Evolutionary conservation across 1,284 basidiomycete species (phyloP).

Genomic region (Boletus mariae): DNA sequence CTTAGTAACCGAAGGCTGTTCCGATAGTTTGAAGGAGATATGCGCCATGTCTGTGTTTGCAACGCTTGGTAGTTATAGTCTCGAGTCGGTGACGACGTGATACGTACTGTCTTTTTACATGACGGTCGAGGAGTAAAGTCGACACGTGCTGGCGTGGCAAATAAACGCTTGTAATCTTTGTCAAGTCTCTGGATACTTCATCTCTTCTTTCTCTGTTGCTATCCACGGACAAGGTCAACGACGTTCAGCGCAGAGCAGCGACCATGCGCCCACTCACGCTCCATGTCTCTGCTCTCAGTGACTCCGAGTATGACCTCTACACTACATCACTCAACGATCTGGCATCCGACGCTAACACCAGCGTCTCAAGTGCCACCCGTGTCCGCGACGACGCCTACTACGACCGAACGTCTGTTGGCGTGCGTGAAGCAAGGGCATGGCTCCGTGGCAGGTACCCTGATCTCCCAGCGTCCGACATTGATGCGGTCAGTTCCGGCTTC

Average conservation of each 20-base stretch:
- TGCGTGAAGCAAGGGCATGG: conserved; percentile 71
- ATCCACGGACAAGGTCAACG: conserved; percentile 1
- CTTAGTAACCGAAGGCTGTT: background rate
- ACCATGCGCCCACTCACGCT: conserved; percentile 56
- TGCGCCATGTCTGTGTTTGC: conserved; percentile 14
- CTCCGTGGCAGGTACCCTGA: conserved; percentile 62
- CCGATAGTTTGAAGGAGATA: conserved; percentile 3
- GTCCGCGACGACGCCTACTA: conserved; percentile 45
- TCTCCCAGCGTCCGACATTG: conserved; percentile 50
- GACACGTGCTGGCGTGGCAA: conserved; percentile 16
- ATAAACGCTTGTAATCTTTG: background rate
- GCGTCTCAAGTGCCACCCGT: background rate
- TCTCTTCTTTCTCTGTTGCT: background rate
- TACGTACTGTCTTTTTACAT: conserved; percentile 4
- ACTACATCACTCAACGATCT: conserved; percentile 59
- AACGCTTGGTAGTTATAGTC: background rate
- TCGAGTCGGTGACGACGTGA: background rate
- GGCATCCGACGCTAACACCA: conserved; percentile 29
- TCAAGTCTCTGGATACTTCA: background rate
- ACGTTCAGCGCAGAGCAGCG: background rate
- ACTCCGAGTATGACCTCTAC: conserved; percentile 64
- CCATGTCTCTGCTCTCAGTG: conserved; percentile 70
- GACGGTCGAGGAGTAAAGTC: background rate
- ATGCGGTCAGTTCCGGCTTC: conserved; percentile 41
- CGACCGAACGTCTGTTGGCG: conserved; percentile 48